phyloP scores from a whole-genome alignment of 2,329 filamentous ascomycete species.

The Zymoseptoria crescenta region DNA sequence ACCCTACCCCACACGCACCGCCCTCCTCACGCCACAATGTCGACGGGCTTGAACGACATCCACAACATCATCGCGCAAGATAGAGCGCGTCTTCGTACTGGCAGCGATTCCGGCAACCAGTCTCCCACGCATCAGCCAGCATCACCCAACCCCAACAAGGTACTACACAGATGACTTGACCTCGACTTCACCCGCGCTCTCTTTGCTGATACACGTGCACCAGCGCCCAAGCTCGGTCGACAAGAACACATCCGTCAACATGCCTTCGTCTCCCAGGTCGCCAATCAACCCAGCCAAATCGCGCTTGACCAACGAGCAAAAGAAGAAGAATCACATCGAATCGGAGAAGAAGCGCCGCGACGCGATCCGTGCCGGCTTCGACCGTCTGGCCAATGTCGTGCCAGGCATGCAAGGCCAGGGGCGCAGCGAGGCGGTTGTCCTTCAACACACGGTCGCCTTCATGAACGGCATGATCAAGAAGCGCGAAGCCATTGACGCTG shows the following conservation, averaged over 20 bases:
- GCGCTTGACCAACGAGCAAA: conserved; percentile 60
- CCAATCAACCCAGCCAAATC: conserved; percentile 39
- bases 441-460: conserved; percentile 47
- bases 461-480: conserved; percentile 35
- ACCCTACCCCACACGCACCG: background rate
- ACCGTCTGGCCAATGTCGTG: conserved; percentile 69
- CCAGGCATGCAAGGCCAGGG: conserved; percentile 76
- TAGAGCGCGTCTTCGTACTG: background rate
- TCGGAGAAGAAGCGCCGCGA: conserved; percentile 60
- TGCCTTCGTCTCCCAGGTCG: background rate
- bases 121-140: background rate
- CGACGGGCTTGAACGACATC: background rate
- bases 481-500: conserved; percentile 3
- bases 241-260: background rate
- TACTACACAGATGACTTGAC: background rate
- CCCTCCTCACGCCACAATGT: background rate
- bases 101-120: background rate
- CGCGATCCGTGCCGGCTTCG: conserved; percentile 76
- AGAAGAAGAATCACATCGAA: conserved; percentile 66
- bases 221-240: background rate
- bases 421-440: conserved; percentile 76
- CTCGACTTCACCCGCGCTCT: background rate
- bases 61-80: background rate
- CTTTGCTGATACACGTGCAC: background rate
- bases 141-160: background rate